Evolutionary conservation across 1,284 basidiomycete species (phyloP).

Genomic region (Ceratobasidium theobromae): DNA sequence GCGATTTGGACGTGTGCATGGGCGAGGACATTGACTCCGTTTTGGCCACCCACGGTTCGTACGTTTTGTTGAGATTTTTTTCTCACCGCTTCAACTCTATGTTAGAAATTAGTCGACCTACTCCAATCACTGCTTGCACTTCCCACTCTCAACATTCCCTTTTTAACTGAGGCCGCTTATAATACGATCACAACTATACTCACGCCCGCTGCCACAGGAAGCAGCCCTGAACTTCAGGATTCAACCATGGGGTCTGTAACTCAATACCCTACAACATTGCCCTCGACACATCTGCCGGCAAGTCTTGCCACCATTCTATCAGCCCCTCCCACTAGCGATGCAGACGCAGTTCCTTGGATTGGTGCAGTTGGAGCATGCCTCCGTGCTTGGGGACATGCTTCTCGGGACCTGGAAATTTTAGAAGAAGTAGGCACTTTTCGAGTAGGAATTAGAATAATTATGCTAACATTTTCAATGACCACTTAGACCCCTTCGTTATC

Average conservation of each 20-base stretch:
- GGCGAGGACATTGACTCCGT: constrained; percentile 60
- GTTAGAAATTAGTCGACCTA: constrained; percentile 68
- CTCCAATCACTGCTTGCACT: constrained; percentile 71
- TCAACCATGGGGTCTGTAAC: constrained; percentile 39
- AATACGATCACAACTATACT: constrained; percentile 77
- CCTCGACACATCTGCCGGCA: constrained; percentile 39
- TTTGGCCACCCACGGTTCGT: constrained; percentile 60
- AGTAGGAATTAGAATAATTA: too few relatives aligned
- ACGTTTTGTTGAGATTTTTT: background rate
- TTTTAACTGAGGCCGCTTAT: constrained; percentile 81
- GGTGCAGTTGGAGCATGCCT: constrained; percentile 21
- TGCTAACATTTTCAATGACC: background rate
- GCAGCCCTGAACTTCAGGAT: constrained; percentile 39
- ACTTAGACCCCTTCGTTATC: constrained; percentile 2
- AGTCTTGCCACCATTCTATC: constrained; percentile 39
- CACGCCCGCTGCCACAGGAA: constrained; percentile 40
- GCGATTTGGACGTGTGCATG: constrained; percentile 82
- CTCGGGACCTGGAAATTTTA: constrained; percentile 9
- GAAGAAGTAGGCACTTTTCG: constrained; percentile 9
- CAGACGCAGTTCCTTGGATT: constrained; percentile 18
- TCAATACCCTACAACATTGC: constrained; percentile 37
- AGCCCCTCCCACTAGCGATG: constrained; percentile 14
- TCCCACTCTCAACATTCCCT: constrained; percentile 79
- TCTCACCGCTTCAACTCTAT: constrained; percentile 30
- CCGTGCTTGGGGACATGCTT: constrained; percentile 3